A percentile compares a stretch with the other conserved stretches of the same genome.
These are phyloP conservation scores for Malassezia sympodialis DNA, from an alignment of 1,284 basidiomycete genomes.

Conservation along the genomic window DNA sequence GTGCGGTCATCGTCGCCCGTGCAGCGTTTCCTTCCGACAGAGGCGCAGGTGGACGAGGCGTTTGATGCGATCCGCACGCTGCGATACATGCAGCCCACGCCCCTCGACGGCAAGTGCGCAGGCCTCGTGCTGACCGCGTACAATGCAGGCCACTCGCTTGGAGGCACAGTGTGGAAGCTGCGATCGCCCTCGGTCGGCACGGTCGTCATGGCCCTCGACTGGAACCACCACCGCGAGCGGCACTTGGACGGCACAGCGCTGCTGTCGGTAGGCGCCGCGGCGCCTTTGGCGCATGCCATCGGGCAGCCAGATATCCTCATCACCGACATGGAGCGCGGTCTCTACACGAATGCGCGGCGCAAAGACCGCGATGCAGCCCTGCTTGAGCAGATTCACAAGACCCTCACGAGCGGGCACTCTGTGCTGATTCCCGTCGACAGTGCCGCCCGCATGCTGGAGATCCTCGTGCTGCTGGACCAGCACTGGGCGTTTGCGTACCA, in stretches of 20 bases:
- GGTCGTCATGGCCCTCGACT: constrained; percentile 84
- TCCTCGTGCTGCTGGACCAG: constrained; percentile 88
- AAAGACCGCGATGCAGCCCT: constrained; percentile 73
- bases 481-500: constrained; percentile 87
- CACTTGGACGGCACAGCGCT: constrained; percentile 85
- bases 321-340: constrained; percentile 70
- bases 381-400: constrained; percentile 62
- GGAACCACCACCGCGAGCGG: constrained; percentile 93
- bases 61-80: constrained; percentile 85
- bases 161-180: constrained; percentile 96
- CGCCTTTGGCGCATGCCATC: constrained; percentile 24
- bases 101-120: constrained; percentile 65
- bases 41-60: constrained; percentile 80
- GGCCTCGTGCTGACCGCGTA: constrained; percentile 83
- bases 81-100: constrained; percentile 87
- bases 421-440: constrained; percentile 87
- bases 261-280: constrained; percentile 21
- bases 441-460: constrained; percentile 81
- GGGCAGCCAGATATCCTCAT: constrained; percentile 59
- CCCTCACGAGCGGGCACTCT: constrained; percentile 66
- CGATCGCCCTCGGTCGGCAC: constrained; percentile 92
- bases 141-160: constrained; percentile 87
- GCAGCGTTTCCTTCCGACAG: constrained; percentile 58
- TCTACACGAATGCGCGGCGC: constrained; percentile 70
- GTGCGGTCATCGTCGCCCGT: constrained; percentile 19